phyloP scores from a whole-genome alignment of 495 filamentous ascomycete genomes.

The Aspergillus incahuasiensis region DNA sequence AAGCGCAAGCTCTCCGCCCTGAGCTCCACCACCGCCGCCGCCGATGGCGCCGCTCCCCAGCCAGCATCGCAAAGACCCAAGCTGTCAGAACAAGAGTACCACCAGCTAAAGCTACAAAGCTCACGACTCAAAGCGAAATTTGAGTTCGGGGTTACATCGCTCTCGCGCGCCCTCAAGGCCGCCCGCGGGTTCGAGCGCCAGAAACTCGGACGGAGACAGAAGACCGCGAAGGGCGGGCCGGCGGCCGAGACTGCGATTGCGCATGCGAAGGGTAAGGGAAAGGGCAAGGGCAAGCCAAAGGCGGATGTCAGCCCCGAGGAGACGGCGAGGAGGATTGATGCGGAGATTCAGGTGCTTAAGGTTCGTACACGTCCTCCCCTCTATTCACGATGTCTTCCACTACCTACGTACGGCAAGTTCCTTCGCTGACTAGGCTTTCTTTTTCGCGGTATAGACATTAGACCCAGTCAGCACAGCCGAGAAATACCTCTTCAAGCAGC shows the following conservation, averaged over 20 bases:
- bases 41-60: too few relatives aligned
- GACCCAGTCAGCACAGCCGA: constrained; percentile 62
- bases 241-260: constrained; percentile 7
- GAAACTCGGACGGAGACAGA: constrained; percentile 73
- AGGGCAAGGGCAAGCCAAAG: background rate
- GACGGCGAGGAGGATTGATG: constrained; percentile 54
- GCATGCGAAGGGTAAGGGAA: background rate
- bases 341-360: constrained; percentile 74
- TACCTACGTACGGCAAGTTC: too few relatives aligned
- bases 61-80: constrained; percentile 10
- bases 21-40: constrained; percentile 21
- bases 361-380: constrained; percentile 29
- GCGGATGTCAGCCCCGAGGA: background rate
- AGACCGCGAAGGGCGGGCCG: constrained; percentile 53
- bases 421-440: too few relatives aligned
- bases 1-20: constrained; percentile 48
- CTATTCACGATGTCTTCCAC: background rate
- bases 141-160: constrained; percentile 51
- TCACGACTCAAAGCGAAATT: constrained; percentile 51
- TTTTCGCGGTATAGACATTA: constrained; percentile 38
- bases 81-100: background rate
- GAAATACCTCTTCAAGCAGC: constrained; percentile 66
- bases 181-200: constrained; percentile 87
- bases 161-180: constrained; percentile 67
- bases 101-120: constrained; percentile 30